Conservation (phyloP, 75 land plant species). For the Pinus taeda region DNA sequence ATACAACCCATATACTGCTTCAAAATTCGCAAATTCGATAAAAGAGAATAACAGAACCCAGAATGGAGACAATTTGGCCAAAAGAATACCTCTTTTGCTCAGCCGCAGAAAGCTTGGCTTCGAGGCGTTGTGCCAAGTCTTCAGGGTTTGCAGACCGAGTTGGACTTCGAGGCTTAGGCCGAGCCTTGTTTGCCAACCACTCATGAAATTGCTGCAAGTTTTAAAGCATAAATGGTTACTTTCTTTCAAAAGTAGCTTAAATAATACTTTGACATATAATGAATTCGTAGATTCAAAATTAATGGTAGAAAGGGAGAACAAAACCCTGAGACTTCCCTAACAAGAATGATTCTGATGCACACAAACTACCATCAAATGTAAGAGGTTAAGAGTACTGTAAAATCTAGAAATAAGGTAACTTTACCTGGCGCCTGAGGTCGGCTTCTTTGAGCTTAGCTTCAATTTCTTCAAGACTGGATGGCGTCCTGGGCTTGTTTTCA, state of each 20-base stretch:
- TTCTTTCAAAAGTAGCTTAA: too few relatives aligned
- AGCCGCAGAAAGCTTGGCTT: constrained; percentile 86
- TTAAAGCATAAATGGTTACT: neutral
- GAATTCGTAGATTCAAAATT: neutral
- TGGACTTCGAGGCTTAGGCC: constrained; percentile 66
- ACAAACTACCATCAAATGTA: neutral
- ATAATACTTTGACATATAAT: too few relatives aligned
- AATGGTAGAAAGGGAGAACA: neutral
- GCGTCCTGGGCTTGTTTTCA: constrained; percentile 15
- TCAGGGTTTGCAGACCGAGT: constrained; percentile 45
- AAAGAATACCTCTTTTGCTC: constrained; percentile 80
- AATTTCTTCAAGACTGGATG: constrained; percentile 66
- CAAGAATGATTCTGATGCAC: neutral
- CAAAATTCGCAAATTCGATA: neutral
- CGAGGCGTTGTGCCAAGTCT: constrained; percentile 75
- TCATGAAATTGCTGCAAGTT: constrained; percentile 88
- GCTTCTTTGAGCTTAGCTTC: constrained; percentile 84
- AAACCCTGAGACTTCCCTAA: neutral
- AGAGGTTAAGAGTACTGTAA: neutral
- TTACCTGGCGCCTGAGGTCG: constrained; percentile 73
- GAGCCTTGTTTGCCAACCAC: constrained; percentile 84
- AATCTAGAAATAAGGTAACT: neutral
- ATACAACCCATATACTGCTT: neutral
- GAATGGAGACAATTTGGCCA: neutral
- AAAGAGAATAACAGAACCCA: neutral